Evolutionary conservation across 352 stramenopile genomes (phyloP), one percentile per base, ranked within the genome.

Genomic region (Globisporangium apiculatum): DNA sequence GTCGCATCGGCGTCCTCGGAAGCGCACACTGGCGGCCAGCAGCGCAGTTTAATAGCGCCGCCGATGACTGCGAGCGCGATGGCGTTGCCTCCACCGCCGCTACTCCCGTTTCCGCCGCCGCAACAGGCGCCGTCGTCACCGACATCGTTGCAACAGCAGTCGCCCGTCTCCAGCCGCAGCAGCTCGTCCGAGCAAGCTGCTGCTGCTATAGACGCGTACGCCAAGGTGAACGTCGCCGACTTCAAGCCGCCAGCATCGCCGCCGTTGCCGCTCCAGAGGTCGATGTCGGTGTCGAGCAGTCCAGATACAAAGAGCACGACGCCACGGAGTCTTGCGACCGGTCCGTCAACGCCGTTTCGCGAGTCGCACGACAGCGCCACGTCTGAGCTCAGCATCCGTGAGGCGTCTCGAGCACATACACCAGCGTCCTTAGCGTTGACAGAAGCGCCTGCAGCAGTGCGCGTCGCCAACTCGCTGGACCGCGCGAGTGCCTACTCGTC

Each of bases 401-500:
- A 62, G 1, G 12, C 10, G 3, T 1, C 49, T 31, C 18, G 41
- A 17, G 45, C 31, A 31, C 31, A 48, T 18, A 3, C 11, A 9
- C 48, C 24, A 31, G 8, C 40, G 40, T 45, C 24, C 3, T 10
- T 7, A 15, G 15, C 38, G 31, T 6, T 6, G n/a, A 17, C 24
- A 31, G 58, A 58, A 8, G 3, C 42, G 49, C 12, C 18, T 11
- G 15, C 40, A 15, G 7, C 17, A 35, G 38, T n/a, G 11, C 42
- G 45, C 40, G 52, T n/a, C 3, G 36, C 51, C 0, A 53, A 12
- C 11, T 64, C 46, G 8, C 47, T 52, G 11, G 52, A 64, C 47
- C 52, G 46, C 37, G 57, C 49, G 15, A 56, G 47, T 14, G 52
- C 56, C 24, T 53, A 64, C 40, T 64, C 58, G 18, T 64, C 58